Evolutionary conservation across 2,329 filamentous ascomycete genomes (phyloP), one percentile per base, ranked within the genome.

Genomic region (Pezicula rhizophila): DNA sequence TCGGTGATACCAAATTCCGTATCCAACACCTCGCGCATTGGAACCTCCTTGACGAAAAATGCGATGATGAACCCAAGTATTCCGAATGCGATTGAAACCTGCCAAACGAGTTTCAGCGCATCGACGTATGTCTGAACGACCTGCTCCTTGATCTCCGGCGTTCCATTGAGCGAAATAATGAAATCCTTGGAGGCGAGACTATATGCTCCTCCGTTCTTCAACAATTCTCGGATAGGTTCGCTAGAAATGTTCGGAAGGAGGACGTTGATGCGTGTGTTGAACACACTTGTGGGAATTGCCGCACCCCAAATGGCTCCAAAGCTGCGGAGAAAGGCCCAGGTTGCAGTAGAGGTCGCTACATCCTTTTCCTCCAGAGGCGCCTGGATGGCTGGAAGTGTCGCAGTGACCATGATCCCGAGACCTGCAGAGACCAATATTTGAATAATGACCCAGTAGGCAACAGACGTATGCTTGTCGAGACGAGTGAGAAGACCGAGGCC

Each of bases 361-460:
- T 47, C 44, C 5, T 8, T 35, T 14, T 51, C 49, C 3, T 26
- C 28, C 39, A 51, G 41, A 12, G 45, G 45, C 14, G 49, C 45
- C 34, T 43, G 49, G n/a, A 51, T 51, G 3, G 49, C 45, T 18
- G 49, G 49, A 11, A 51, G 45, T 25, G 41, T 25, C 18, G 39
- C 37, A 11, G 45, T 47, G 4, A 51, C 14, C 12, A 42, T 20
- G 15, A 48, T 6, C 14, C 49, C 49, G 20, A 43, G 23, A 10
- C 42, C 47, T 8, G 67, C 38, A 0, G 67, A 66, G 1, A 58
- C 59, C 35, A 74, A n/a, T 7, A 76, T 49, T 52, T 75, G 70
- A 46, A 73, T 66, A 38, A 66, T 56, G 1, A 71, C 65, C 71
- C 72, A 76, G 4, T 47, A 55, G 0, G 54, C 66, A 0, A 66